A percentile compares a stretch with the other conserved stretches of the same genome.
Evolutionary conservation across 1,284 basidiomycete species (phyloP).

Genomic region (Heterobasidion occidentale): DNA sequence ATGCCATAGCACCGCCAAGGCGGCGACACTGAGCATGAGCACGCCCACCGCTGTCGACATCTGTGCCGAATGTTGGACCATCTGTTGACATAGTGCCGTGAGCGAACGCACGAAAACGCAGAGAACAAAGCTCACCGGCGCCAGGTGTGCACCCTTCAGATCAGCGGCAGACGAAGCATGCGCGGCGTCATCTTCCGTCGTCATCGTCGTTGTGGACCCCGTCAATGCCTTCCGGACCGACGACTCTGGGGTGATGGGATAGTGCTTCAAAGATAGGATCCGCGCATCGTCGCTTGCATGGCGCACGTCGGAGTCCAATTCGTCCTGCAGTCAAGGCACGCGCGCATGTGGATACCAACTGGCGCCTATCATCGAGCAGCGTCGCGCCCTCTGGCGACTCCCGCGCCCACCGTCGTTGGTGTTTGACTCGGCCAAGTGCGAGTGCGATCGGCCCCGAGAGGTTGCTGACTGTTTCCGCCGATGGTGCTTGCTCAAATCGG

Average conservation of each 20-base stretch:
- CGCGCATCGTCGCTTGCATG: constrained; percentile 10
- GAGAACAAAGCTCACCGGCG: not conserved
- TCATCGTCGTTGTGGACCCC: constrained; percentile 12
- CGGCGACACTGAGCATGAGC: constrained; percentile 4
- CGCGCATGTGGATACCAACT: constrained; percentile 17
- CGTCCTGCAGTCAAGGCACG: constrained; percentile 31
- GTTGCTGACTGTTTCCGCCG: constrained; percentile 23
- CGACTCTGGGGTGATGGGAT: constrained; percentile 36
- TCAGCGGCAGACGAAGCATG: not conserved
- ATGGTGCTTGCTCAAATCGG: constrained; percentile 37
- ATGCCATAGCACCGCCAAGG: constrained; percentile 2
- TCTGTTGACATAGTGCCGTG: not conserved
- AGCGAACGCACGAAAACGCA: not conserved
- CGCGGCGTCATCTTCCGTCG: constrained; percentile 13
- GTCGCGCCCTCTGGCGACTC: constrained; percentile 27
- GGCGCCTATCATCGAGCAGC: constrained; percentile 19
- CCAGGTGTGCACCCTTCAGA: not conserved
- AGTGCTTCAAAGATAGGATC: constrained; percentile 18
- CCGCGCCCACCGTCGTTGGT: constrained; percentile 8
- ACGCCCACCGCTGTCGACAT: constrained; percentile 1
- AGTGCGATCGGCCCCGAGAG: constrained; percentile 24
- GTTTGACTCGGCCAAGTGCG: constrained; percentile 18
- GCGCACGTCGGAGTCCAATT: constrained; percentile 22
- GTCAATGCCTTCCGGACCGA: constrained; percentile 32
- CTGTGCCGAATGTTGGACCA: not conserved